Base-by-base conservation (phyloP, 305 asterid genomes). In the Rubia peregrina region DNA sequence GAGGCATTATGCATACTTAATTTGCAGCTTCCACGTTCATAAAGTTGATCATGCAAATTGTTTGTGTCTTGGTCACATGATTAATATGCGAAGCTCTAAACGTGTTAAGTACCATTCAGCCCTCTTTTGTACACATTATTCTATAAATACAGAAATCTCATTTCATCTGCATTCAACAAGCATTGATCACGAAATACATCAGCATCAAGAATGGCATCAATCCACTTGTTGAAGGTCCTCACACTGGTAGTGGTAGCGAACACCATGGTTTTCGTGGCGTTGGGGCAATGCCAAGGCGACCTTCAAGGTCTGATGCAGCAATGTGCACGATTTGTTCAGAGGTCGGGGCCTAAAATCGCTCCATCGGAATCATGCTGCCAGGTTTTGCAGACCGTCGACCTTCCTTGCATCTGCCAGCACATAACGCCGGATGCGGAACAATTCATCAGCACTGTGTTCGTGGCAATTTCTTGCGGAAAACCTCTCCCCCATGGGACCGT, bases 241-340 rank as follows among this genome's bases (percentile, higher is more conserved):
- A 6, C 26, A 0, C 8, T 59, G 12, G 48, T 66, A 2, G 6
- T 56, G 7, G 13, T 48, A 13, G 4, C 17, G 3, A 26, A 4
- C 11, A 10, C 19, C 7, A 9, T 14, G 59, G 5, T 10, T 75
- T 12, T 70, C 24, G 59, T 49, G 19, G 89, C 68, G 11, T 74
- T 67, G 13, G 89, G 84, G 11, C 90, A 90, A 73, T 90, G 96
- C 74, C 79, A 75, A 73, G 96, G 95, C 2, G 81, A 88, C 24
- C 71, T 90, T 46, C 81, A 81, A 66, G 92, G 90, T 9, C 88
- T 88, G 0, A 67, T 88, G 0, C 77, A 83, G n/a, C 80, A 86
- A 65, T 90, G 95, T 68, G 82, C 90, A 0, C 77, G 56, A 46
- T 90, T 67, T 40, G 96, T 90, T 10, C 87, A 80, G 16, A 85